These are phyloP conservation scores for Ajuga chamaepitys DNA, from an alignment of 257 asterid genomes.

Conservation along the genomic window DNA sequence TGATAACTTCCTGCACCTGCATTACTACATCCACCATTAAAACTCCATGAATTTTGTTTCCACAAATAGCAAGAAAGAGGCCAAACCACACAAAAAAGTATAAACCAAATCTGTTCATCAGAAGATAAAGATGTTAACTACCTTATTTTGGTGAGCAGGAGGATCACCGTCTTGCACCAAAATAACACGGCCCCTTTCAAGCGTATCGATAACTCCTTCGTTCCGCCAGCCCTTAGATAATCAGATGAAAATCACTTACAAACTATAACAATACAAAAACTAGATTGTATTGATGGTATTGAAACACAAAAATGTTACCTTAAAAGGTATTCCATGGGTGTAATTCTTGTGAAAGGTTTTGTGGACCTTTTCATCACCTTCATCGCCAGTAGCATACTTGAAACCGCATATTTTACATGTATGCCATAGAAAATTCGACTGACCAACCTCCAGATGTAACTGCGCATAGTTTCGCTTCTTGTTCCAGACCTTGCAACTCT, in stretches of 20 bases:
- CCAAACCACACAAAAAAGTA: no score
- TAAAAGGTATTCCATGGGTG: constrained; percentile 64
- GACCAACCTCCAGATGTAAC: constrained; percentile 65
- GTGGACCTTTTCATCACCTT: constrained; percentile 69
- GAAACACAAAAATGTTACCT: constrained; percentile 27
- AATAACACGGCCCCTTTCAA: constrained; percentile 48
- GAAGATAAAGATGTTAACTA: constrained; percentile 4
- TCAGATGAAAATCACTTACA: neutral
- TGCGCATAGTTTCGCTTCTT: constrained; percentile 75
- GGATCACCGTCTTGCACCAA: constrained; percentile 72
- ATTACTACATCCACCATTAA: neutral
- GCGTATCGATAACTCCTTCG: constrained; percentile 39
- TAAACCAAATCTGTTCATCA: neutral
- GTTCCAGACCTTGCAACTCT: constrained; percentile 37
- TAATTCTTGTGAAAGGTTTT: constrained; percentile 66
- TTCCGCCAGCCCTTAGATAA: constrained; percentile 67
- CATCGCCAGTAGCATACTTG: constrained; percentile 59
- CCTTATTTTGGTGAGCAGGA: constrained; percentile 56
- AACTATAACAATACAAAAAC: neutral
- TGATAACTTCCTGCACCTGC: constrained; percentile 64
- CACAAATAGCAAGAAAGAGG: no score
- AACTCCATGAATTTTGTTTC: neutral
- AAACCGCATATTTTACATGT: constrained; percentile 60
- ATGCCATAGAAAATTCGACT: constrained; percentile 61
- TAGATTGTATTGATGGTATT: neutral